phyloP scores from a whole-genome alignment of 805 yeast species.

The Sugiyamaella valdiviana region DNA sequence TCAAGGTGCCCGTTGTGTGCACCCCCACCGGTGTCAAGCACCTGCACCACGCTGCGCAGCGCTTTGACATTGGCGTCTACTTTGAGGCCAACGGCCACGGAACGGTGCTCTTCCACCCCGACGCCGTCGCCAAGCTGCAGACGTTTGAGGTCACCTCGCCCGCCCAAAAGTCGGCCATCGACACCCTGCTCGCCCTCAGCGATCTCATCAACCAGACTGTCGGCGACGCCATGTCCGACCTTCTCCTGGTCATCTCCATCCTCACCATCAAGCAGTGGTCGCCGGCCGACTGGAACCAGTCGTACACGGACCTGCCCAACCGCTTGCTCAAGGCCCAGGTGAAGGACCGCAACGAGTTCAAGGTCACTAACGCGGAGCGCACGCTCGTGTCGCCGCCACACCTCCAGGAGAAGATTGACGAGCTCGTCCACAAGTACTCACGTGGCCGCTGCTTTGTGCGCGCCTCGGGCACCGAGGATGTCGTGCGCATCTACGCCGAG shows the following conservation, averaged over 20 bases:
- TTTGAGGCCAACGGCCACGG: slow-evolving; percentile 99
- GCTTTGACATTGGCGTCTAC: slow-evolving; percentile 85
- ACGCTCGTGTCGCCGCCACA: slow-evolving; percentile 69
- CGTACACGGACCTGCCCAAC: slow-evolving; percentile 84
- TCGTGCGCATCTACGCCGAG: slow-evolving; percentile 92
- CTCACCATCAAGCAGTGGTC: slow-evolving; percentile 48
- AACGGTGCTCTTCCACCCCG: slow-evolving; percentile 73
- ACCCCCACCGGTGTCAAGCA: slow-evolving; percentile 97
- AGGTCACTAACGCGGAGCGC: slow-evolving; percentile 88
- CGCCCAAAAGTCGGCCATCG: slow-evolving; percentile 44
- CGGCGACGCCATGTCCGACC: slow-evolving; percentile 96
- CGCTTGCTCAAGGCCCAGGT: slow-evolving; percentile 75
- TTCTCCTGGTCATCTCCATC: slow-evolving; percentile 68
- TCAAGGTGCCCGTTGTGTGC: slow-evolving; percentile 73
- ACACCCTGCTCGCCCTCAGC: slow-evolving; percentile 53
- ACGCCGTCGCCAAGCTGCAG: slow-evolving; percentile 37
- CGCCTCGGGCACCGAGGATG: slow-evolving; percentile 97
- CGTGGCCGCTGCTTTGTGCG: slow-evolving; percentile 86
- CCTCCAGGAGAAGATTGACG: slow-evolving; percentile 68
- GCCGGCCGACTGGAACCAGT: slow-evolving; percentile 67
- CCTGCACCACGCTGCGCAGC: slow-evolving; percentile 83
- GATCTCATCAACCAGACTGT: slow-evolving; percentile 89
- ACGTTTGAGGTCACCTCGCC: slow-evolving; percentile 36
- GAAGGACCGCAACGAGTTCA: slow-evolving; percentile 69
- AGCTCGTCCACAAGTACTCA: slow-evolving; percentile 46